Base-by-base conservation (phyloP, 257 asterid genomes). In the Orobanche coerulescens region DNA sequence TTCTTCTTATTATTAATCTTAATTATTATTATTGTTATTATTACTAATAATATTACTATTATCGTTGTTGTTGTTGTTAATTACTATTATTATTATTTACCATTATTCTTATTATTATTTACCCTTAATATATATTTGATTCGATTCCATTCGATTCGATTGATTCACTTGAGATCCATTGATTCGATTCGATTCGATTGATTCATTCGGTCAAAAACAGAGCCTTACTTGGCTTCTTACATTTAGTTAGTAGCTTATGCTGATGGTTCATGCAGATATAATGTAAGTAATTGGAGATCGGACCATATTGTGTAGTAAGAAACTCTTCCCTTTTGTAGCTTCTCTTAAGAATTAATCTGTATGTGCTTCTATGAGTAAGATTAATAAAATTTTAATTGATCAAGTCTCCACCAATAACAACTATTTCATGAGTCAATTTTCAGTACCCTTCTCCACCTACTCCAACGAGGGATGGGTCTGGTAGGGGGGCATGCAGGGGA, bases 321-420 rank as follows among this genome's bases (percentile, higher is more conserved):
- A 26, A 43, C 26, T 18, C 14, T 26, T 55, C 39, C 30, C 33
- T 61, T 58, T n/a, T 5, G 14, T 39, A 62, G 10, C 31, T 43
- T 56, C 31, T 55, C 12, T 25, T 11, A 23, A 49, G 19, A 26
- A 64, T 18, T 56, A 52, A 13, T 26, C 34, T 36, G 4, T 30
- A 53, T 55, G 3, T 16, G 50, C n/a, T 31, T 53, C 42, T 31
- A 4, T 28, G 24, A 50, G 31, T 28, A 58, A 53, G 44, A 40
- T 31, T 1, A 9, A 37, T 22, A 20, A 26, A 5, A 24, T 56
- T 23, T n/a, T 26, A 10, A 3, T 54, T n/a, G 24, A 19, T 47
- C 25, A 60, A 56, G 36, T 42, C 15, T 15, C 58, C 12, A 28
- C 64, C 64, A 49, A 61, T 63, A 43, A 58, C 31, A 43, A 40